Percentiles rank a stretch among this genome's conserved stretches.
phyloP scores from a whole-genome alignment of 129 eudicot genomes.

The Flaveria ramosissima region DNA sequence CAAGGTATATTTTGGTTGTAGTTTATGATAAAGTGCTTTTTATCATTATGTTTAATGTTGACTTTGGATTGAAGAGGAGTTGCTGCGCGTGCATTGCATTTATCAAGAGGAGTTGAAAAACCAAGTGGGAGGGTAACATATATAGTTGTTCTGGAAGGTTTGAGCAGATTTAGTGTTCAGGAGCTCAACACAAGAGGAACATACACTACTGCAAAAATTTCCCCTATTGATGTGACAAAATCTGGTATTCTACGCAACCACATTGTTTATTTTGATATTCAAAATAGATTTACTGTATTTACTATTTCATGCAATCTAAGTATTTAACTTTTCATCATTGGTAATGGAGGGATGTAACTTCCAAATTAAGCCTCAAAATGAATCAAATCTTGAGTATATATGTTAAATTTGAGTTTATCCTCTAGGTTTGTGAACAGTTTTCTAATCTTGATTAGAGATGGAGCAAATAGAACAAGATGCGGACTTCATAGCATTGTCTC shows the following conservation, averaged over 20 bases:
- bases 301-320: conserved; percentile 3
- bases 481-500: conserved; percentile 74
- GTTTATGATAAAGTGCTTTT: neutral
- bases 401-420: conserved; percentile 19
- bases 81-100: conserved; percentile 93
- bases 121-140: conserved; percentile 98
- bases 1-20: conserved; percentile 50
- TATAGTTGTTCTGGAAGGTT: conserved; percentile 91
- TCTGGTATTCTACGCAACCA: conserved; percentile 47
- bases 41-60: conserved; percentile 6
- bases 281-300: neutral
- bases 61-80: conserved; percentile 65
- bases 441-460: conserved; percentile 66
- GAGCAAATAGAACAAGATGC: conserved; percentile 94
- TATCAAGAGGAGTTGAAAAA: conserved; percentile 97
- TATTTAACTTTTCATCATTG: neutral
- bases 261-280: neutral
- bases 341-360: conserved; percentile 18
- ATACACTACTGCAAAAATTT: conserved; percentile 75
- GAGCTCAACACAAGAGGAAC: conserved; percentile 89
- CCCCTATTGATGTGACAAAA: conserved; percentile 78
- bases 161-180: conserved; percentile 84
- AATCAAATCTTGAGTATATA: neutral
- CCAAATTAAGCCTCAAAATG: conserved; percentile 5
- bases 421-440: conserved; percentile 31